Evolutionary conservation across 2,329 filamentous ascomycete genomes (phyloP).

Genomic region (Colletotrichum australisinense): DNA sequence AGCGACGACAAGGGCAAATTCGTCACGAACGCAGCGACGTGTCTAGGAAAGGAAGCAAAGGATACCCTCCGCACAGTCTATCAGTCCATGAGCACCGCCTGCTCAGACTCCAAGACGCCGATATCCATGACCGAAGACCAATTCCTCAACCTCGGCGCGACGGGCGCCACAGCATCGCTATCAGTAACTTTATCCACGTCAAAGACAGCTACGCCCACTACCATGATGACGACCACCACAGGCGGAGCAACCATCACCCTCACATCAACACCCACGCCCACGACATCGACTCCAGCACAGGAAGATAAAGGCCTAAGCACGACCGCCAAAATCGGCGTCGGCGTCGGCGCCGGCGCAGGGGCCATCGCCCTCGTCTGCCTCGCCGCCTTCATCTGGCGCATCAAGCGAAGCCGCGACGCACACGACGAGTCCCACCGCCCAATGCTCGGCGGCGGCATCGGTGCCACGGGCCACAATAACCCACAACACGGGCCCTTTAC

Average conservation of each 20-base stretch:
- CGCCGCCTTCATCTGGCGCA: conserved; percentile 25
- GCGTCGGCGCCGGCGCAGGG: conserved; percentile 49
- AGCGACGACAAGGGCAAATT: conserved; percentile 58
- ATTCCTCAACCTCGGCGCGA: conserved; percentile 47
- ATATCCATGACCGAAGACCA: conserved; percentile 53
- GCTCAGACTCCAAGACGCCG: conserved; percentile 55
- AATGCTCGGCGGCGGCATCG: conserved; percentile 33
- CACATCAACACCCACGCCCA: background rate
- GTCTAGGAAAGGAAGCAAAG: conserved; percentile 52
- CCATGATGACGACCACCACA: conserved; percentile 20
- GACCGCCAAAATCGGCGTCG: conserved; percentile 53
- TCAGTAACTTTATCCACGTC: conserved; percentile 37
- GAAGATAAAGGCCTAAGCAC: conserved; percentile 44
- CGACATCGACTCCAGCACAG: background rate
- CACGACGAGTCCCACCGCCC: conserved; percentile 33
- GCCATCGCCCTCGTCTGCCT: conserved; percentile 35
- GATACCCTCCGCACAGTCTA: conserved; percentile 56
- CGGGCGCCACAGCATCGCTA: conserved; percentile 32
- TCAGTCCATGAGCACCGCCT: conserved; percentile 55
- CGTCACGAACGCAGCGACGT: conserved; percentile 58
- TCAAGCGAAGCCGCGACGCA: conserved; percentile 24
- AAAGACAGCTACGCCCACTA: conserved; percentile 25
- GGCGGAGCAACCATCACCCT: conserved; percentile 30
- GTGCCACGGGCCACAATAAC: conserved; percentile 6
- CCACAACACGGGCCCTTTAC: conserved; percentile 13